These are phyloP conservation scores for Haplosporangium gracile DNA, from an alignment of 192 early-diverging fungal species.

Conservation along the genomic window DNA sequence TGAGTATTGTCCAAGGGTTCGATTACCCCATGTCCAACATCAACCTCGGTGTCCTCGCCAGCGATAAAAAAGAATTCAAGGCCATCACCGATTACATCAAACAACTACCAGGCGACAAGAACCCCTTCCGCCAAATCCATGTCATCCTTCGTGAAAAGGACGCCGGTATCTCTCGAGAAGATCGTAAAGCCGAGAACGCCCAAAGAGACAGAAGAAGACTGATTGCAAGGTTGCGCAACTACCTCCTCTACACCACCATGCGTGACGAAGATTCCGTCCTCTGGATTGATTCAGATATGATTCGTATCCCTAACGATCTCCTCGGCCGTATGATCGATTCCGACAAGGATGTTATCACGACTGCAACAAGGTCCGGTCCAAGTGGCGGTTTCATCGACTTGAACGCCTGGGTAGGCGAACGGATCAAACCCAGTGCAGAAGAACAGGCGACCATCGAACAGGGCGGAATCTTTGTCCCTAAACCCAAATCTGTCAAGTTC, in stretches of 20 bases:
- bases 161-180: conserved; percentile 1
- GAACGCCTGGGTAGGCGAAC: conserved; percentile 19
- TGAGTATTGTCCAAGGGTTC: conserved; percentile 3
- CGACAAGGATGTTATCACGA: conserved; percentile 56
- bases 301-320: conserved; percentile 31
- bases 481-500: conserved; percentile 2
- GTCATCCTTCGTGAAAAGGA: conserved; percentile 15
- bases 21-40: conserved; percentile 4
- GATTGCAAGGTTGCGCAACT: conserved; percentile 48
- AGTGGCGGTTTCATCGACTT: neutral
- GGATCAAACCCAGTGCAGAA: conserved; percentile 29
- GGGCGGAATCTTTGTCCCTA: conserved; percentile 2
- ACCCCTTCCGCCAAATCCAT: neutral
- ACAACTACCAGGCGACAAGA: neutral
- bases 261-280: conserved; percentile 40
- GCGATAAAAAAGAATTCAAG: neutral
- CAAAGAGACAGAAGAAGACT: conserved; percentile 43
- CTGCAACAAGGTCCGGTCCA: conserved; percentile 28
- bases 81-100: neutral
- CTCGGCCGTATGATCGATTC: conserved; percentile 42
- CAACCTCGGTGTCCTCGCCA: neutral
- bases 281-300: conserved; percentile 59
- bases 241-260: conserved; percentile 26
- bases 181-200: conserved; percentile 28
- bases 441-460: conserved; percentile 5